These are phyloP conservation scores for Barnettozyma californica DNA, from an alignment of 805 yeast genomes.

Conservation along the genomic window DNA sequence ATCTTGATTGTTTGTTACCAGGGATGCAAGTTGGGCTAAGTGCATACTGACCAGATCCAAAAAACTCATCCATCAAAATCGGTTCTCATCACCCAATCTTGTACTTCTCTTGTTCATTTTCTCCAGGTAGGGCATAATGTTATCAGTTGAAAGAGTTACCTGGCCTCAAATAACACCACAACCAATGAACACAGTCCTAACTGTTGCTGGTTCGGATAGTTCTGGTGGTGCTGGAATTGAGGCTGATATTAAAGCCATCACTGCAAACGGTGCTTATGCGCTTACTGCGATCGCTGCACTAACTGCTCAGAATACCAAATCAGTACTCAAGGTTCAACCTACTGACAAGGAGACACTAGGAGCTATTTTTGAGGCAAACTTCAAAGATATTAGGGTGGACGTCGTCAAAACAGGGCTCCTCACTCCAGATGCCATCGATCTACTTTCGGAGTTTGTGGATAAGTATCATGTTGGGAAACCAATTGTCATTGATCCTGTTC, in stretches of 20 bases:
- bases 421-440: slow-evolving; percentile 47
- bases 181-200: slow-evolving; percentile 35
- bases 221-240: slow-evolving; percentile 93
- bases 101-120: background rate
- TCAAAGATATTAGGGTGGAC: slow-evolving; percentile 56
- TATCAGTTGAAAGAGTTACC: background rate
- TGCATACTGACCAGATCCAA: background rate
- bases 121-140: background rate
- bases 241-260: slow-evolving; percentile 78
- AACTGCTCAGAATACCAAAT: slow-evolving; percentile 69
- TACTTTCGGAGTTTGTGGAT: slow-evolving; percentile 34
- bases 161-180: slow-evolving; percentile 5
- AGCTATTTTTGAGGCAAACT: slow-evolving; percentile 46
- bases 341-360: slow-evolving; percentile 40
- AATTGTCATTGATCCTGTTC: slow-evolving; percentile 76
- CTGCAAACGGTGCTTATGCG: slow-evolving; percentile 72
- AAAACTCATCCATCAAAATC: background rate
- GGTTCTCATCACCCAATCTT: background rate
- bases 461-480: slow-evolving; percentile 28
- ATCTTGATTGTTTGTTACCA: background rate
- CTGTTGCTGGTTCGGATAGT: slow-evolving; percentile 72
- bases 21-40: slow-evolving; percentile 1
- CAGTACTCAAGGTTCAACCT: slow-evolving; percentile 36
- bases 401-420: slow-evolving; percentile 81
- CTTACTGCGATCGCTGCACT: slow-evolving; percentile 72